These are phyloP conservation scores for Reutealis trisperma DNA, from an alignment of 345 rosid species.

Conservation along the genomic window DNA sequence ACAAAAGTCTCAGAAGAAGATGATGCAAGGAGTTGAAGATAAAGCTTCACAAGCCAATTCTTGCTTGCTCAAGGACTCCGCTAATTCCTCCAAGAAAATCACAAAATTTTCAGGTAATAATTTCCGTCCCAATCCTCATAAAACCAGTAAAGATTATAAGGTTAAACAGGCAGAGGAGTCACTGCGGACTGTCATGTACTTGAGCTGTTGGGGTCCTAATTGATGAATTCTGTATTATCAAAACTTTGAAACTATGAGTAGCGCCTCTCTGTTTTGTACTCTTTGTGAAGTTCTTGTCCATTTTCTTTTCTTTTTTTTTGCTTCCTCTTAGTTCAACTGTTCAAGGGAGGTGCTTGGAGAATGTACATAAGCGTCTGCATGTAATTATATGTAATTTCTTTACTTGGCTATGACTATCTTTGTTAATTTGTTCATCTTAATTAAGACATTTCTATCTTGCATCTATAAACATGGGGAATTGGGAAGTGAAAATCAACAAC, in stretches of 20 bases:
- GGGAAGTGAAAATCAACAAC: not conserved
- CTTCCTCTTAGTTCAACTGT: not conserved
- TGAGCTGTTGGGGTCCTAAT: constrained; percentile 48
- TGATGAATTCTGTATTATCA: not conserved
- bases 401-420: not conserved
- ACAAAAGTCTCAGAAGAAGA: constrained; percentile 19
- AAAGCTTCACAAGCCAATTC: constrained; percentile 19
- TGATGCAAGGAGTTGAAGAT: constrained; percentile 24
- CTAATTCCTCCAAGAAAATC: constrained; percentile 27
- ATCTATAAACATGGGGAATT: not conserved
- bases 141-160: constrained; percentile 16
- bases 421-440: not conserved
- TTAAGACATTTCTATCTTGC: not conserved
- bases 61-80: not conserved
- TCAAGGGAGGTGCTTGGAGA: not conserved
- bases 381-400: not conserved
- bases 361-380: not conserved
- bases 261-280: not conserved
- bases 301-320: not conserved
- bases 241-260: not conserved
- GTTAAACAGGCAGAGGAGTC: constrained; percentile 44
- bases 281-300: not conserved
- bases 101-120: constrained; percentile 22
- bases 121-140: constrained; percentile 10
- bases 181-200: constrained; percentile 45